Percentiles rank a stretch among this genome's conserved stretches.
phyloP scores from a whole-genome alignment of 2,329 filamentous ascomycete genomes.

The Berkeleyomyces basicola region DNA sequence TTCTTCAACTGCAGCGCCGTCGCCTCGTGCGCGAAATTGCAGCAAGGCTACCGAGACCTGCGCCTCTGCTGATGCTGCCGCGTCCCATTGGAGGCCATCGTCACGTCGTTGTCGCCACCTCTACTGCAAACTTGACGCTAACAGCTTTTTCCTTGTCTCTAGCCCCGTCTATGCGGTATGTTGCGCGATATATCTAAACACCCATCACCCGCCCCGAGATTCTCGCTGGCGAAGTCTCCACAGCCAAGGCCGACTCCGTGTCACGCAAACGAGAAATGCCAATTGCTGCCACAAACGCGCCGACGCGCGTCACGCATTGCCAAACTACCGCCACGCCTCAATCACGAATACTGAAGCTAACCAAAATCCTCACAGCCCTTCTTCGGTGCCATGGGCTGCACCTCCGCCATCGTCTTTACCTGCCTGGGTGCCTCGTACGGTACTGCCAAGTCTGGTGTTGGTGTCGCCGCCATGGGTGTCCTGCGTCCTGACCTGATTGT shows the following conservation, averaged over 20 bases:
- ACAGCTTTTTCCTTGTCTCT: constrained; percentile 14
- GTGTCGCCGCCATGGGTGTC: constrained; percentile 97
- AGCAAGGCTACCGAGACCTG: not conserved
- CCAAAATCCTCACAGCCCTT: constrained; percentile 43
- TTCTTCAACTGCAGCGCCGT: not conserved
- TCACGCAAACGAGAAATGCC: too few relatives aligned
- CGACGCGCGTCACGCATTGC: not conserved
- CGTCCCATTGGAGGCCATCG: not conserved
- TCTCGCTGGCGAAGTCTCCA: too few relatives aligned
- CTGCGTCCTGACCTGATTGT: constrained; percentile 95
- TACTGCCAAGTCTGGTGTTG: constrained; percentile 97
- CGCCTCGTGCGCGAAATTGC: not conserved
- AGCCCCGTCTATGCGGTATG: constrained; percentile 99
- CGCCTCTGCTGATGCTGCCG: not conserved
- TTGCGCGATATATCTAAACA: constrained; percentile 25
- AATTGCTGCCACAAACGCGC: not conserved
- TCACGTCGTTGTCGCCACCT: not conserved
- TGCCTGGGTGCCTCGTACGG: constrained; percentile 95
- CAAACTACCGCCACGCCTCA: not conserved
- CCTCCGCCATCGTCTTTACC: constrained; percentile 91
- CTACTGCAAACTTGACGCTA: not conserved
- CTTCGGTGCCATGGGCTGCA: constrained; percentile 96
- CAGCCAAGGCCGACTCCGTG: too few relatives aligned
- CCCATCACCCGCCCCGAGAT: not conserved
- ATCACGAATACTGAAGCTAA: constrained; percentile 20